A percentile compares a stretch with the other conserved stretches of the same genome.
Evolutionary conservation across 1,139 yeast genomes (phyloP).

Genomic region (Nakaseomyces nivariensis): DNA sequence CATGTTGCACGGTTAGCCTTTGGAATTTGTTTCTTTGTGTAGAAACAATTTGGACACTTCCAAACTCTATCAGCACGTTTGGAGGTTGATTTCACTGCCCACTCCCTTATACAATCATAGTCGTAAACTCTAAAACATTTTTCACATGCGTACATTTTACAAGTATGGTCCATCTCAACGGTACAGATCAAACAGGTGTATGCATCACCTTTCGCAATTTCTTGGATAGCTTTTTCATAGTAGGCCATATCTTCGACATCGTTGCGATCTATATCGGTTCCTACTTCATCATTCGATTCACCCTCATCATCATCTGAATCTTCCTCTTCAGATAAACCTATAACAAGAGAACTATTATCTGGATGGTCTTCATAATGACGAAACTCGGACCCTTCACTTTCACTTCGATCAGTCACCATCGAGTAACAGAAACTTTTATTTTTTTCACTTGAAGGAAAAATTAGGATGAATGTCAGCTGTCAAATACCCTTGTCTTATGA

Average conservation of each 20-base stretch:
- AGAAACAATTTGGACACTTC: conserved; percentile 86
- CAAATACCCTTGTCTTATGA: no score
- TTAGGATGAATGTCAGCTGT: no score
- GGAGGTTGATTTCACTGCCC: conserved; percentile 72
- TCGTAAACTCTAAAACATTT: conserved; percentile 74
- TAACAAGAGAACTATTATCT: conserved; percentile 7
- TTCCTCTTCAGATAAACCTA: conserved; percentile 10
- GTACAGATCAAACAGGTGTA: conserved; percentile 81
- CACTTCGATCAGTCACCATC: neutral
- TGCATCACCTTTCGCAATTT: conserved; percentile 47
- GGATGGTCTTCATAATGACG: conserved; percentile 4
- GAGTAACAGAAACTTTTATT: neutral
- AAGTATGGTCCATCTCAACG: conserved; percentile 59
- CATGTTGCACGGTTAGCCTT: conserved; percentile 49
- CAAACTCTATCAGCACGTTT: conserved; percentile 49
- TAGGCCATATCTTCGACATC: conserved; percentile 18
- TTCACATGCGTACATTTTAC: conserved; percentile 65
- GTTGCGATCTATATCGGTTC: conserved; percentile 5
- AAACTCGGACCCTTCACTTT: neutral
- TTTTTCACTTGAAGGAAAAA: no score
- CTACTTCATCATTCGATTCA: neutral
- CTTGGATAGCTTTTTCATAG: conserved; percentile 26
- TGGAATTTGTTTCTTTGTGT: conserved; percentile 44
- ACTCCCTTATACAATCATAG: conserved; percentile 64
- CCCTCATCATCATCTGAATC: conserved; percentile 1